Percentiles rank a stretch among this genome's conserved stretches.
Evolutionary conservation across 768 basidiomycete genomes (phyloP).

Genomic region (Wakefieldia striispora): DNA sequence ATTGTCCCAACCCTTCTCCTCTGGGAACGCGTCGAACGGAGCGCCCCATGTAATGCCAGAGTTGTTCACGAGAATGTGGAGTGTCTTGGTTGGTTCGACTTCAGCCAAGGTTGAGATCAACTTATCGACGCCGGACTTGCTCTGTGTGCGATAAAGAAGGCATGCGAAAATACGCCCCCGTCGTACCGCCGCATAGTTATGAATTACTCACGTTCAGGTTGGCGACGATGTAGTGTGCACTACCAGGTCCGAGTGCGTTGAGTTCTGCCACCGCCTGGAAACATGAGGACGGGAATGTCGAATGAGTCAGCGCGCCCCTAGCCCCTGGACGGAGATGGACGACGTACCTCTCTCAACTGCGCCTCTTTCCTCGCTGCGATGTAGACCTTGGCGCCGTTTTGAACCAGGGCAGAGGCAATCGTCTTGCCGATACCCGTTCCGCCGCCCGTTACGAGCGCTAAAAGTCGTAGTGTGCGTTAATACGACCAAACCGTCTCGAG

Average conservation of each 20-base stretch:
- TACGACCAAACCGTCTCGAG: background rate
- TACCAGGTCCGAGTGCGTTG: slow-evolving; percentile 57
- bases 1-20: slow-evolving; percentile 84
- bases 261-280: slow-evolving; percentile 54
- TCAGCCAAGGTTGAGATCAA: slow-evolving; percentile 67
- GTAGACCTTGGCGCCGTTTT: slow-evolving; percentile 87
- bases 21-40: slow-evolving; percentile 65
- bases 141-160: slow-evolving; percentile 37
- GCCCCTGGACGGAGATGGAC: slow-evolving; percentile 29
- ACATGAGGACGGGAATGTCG: background rate
- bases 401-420: slow-evolving; percentile 79
- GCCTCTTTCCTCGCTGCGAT: slow-evolving; percentile 83
- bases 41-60: slow-evolving; percentile 81
- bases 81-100: slow-evolving; percentile 53
- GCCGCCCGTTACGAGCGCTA: slow-evolving; percentile 81
- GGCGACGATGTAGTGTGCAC: slow-evolving; percentile 70
- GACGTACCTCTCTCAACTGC: slow-evolving; percentile 67
- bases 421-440: slow-evolving; percentile 82
- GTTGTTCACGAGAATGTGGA: slow-evolving; percentile 85
- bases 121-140: slow-evolving; percentile 75
- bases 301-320: slow-evolving; percentile 10
- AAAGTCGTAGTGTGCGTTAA: background rate
- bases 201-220: slow-evolving; percentile 60
- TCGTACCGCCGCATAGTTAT: background rate
- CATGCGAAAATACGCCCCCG: background rate